Base-by-base conservation (phyloP, 129 eudicot genomes). In the Tagetes erecta region DNA sequence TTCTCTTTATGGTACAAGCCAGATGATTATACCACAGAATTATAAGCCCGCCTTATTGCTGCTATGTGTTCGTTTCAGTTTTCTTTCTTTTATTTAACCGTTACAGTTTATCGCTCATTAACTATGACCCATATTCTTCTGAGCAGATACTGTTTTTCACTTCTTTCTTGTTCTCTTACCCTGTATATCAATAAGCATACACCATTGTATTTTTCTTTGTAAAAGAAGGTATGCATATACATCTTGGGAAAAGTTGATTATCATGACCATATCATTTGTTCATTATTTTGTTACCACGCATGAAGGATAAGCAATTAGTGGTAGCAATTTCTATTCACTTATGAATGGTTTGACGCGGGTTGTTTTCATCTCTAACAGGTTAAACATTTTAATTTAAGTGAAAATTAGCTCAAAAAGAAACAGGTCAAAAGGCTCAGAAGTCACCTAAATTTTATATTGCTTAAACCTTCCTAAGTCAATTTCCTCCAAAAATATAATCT, bases 1-100 rank as follows among this genome's bases (percentile, higher is more conserved):
- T 94, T 94, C 83, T 90, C 96, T 33, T 73, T 81, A 78, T 94
- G 99, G 98, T 90, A 72, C 81, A 94, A 94, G 79, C 98, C 98
- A 35, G 87, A 94, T 67, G 72, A 88, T 59, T 90, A 94, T 79
- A 66, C 70, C 77, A 85, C 96, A 62, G 91, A 94, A 39, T 62
- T 90, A 71, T 94, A 79, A 87, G 36, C 66, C 11, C 30, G 13
- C 0, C 31, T 27, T 44, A 40, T 79, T 42, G 40, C 4, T 33
- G 66, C 67, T 64, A 71, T 5, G 50, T 31, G 49, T 50, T 45
- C n/a, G 11, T 20, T 47, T 47, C 68, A 59, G 5, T 50, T 72
- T 56, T 36, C 9, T 59, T 45, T 36, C 53, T 75, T 7, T 34
- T 27, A 20, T 3, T 53, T 2, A 34, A 77, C 34, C 59, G 20